Percentiles rank a stretch among this genome's conserved stretches.
Conservation (phyloP, 106 monocot genomes). For the Dendrobium chrysotoxum region DNA sequence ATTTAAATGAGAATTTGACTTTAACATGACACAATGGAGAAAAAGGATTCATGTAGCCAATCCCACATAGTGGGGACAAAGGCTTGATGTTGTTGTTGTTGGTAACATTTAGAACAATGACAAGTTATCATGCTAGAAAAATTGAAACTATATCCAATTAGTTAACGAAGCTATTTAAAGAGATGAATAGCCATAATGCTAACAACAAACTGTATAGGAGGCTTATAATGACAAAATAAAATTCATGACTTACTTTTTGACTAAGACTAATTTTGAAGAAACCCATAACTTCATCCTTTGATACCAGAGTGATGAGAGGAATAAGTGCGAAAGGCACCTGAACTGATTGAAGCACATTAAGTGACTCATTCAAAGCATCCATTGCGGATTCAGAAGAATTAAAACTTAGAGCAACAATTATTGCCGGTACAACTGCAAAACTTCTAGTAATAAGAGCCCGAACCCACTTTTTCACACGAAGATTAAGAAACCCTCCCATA, state of each 20-base stretch:
- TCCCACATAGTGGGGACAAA: too few relatives aligned
- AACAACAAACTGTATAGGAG: background rate
- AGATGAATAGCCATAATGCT: background rate
- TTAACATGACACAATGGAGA: too few relatives aligned
- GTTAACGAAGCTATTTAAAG: background rate
- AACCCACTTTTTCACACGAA: constrained; percentile 78
- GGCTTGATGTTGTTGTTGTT: too few relatives aligned
- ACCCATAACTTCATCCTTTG: constrained; percentile 78
- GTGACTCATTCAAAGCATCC: constrained; percentile 76
- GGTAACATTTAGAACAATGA: background rate
- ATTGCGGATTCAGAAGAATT: constrained; percentile 57
- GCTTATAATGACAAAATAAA: background rate
- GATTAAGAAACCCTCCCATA: constrained; percentile 86
- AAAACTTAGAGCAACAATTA: constrained; percentile 67
- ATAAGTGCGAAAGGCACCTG: constrained; percentile 88
- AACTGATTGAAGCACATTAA: constrained; percentile 83
- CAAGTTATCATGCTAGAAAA: background rate
- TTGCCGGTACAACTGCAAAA: constrained; percentile 75
- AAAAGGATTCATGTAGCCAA: too few relatives aligned
- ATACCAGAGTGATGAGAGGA: constrained; percentile 70
- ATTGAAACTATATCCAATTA: background rate
- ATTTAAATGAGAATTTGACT: too few relatives aligned
- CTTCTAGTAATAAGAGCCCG: constrained; percentile 74
- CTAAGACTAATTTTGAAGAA: constrained; percentile 42
- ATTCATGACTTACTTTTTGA: constrained; percentile 46